Evolutionary conservation across 2,329 filamentous ascomycete genomes (phyloP).

Genomic region (Monosporascus sp.): DNA sequence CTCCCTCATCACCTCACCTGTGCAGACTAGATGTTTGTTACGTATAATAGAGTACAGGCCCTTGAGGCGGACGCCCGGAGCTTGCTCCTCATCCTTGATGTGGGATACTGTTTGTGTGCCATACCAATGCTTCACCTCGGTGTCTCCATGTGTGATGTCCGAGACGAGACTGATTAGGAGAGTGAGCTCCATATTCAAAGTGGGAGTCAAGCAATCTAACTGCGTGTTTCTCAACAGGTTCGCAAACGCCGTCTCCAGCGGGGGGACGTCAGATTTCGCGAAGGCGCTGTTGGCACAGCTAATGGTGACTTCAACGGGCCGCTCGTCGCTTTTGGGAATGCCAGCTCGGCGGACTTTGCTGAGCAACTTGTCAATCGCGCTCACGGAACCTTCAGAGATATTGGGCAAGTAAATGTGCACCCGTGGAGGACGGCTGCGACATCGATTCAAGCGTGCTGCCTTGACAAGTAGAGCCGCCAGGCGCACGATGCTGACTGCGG

Average conservation of each 20-base stretch:
- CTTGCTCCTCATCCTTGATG: slow-evolving; percentile 8
- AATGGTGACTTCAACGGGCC: slow-evolving; percentile 6
- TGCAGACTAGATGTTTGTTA: background rate
- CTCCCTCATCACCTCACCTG: background rate
- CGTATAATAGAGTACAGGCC: background rate
- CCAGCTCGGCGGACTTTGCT: slow-evolving; percentile 3
- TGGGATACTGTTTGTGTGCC: slow-evolving; percentile 8
- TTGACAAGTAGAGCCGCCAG: slow-evolving; percentile 6
- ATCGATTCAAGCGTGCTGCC: slow-evolving; percentile 8
- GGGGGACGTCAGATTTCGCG: slow-evolving; percentile 2
- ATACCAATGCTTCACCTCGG: slow-evolving; percentile 9
- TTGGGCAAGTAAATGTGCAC: slow-evolving; percentile 9
- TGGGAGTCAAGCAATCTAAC: slow-evolving; percentile 6
- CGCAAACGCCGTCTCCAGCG: slow-evolving; percentile 3
- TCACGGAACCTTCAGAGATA: slow-evolving; percentile 1
- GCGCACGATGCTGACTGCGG: slow-evolving; percentile 4
- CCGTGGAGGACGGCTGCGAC: slow-evolving; percentile 7
- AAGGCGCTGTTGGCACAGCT: slow-evolving; percentile 7
- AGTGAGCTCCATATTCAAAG: slow-evolving; percentile 11
- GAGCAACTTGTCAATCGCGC: slow-evolving; percentile 8
- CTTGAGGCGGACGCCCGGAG: background rate
- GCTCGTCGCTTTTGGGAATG: slow-evolving; percentile 3
- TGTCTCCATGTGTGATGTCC: slow-evolving; percentile 7
- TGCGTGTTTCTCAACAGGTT: slow-evolving; percentile 9
- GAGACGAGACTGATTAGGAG: slow-evolving; percentile 10